These are phyloP conservation scores for Jacaranda mimosifolia DNA, from an alignment of 257 asterid genomes.

Conservation along the genomic window DNA sequence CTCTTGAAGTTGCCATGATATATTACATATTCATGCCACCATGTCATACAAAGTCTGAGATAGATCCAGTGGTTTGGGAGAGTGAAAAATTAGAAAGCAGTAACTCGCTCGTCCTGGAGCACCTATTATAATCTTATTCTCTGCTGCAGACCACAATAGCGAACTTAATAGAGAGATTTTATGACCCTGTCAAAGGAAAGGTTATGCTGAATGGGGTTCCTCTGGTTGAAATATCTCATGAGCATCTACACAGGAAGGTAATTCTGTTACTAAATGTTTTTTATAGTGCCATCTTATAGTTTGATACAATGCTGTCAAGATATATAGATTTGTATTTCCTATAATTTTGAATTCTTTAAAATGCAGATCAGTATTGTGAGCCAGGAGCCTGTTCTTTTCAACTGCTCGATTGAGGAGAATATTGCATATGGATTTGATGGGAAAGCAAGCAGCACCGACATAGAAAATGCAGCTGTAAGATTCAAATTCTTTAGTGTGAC, in stretches of 20 bases:
- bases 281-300: not conserved
- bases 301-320: not conserved
- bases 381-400: constrained; percentile 91
- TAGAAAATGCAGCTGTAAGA: constrained; percentile 87
- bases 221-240: constrained; percentile 73
- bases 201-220: constrained; percentile 79
- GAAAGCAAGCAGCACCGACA: constrained; percentile 66
- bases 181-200: constrained; percentile 76
- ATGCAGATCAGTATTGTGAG: constrained; percentile 86
- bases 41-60: not conserved
- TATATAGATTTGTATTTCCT: not conserved
- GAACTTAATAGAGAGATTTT: constrained; percentile 87
- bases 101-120: not conserved
- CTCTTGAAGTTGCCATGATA: constrained; percentile 10
- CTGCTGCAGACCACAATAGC: constrained; percentile 85
- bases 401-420: constrained; percentile 86
- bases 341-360: constrained; percentile 21
- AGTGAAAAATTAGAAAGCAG: too few species aligned
- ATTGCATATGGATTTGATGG: constrained; percentile 84
- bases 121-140: not conserved
- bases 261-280: not conserved
- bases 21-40: not conserved
- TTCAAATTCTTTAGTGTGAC: not conserved
- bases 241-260: constrained; percentile 86
- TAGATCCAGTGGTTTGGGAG: too few species aligned